These are phyloP conservation scores for Drechslerella stenobrocha DNA, from an alignment of 2,329 filamentous ascomycete genomes.

Conservation along the genomic window DNA sequence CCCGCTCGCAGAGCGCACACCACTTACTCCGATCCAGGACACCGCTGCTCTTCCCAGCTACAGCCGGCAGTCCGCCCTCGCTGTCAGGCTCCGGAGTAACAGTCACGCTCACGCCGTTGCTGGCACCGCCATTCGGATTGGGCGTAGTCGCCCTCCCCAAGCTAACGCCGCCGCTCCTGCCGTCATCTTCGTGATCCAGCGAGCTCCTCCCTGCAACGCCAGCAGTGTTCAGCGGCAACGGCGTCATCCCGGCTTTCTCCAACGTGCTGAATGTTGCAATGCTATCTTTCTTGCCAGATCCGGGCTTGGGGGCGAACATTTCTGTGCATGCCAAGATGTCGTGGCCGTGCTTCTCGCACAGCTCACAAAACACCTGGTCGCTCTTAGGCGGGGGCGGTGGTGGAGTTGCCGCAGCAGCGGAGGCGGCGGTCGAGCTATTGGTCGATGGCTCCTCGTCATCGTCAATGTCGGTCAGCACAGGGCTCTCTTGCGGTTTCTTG, in stretches of 20 bases:
- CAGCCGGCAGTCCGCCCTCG: conserved; percentile 65
- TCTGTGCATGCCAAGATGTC: conserved; percentile 93
- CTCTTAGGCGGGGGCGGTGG: conserved; percentile 53
- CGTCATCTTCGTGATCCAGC: conserved; percentile 36
- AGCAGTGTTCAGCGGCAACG: conserved; percentile 35
- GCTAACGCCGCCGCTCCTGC: conserved; percentile 30
- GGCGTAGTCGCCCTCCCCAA: conserved; percentile 28
- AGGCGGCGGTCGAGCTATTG: conserved; percentile 13
- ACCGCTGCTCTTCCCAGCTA: conserved; percentile 77
- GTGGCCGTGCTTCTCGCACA: conserved; percentile 88
- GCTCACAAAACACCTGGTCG: conserved; percentile 71
- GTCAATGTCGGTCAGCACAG: conserved; percentile 40
- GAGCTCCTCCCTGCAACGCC: conserved; percentile 37
- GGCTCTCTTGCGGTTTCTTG: conserved; percentile 15
- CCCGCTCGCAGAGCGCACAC: conserved; percentile 94
- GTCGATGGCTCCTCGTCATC: conserved; percentile 31
- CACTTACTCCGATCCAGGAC: conserved; percentile 83
- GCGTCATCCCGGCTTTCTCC: conserved; percentile 43
- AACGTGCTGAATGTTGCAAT: conserved; percentile 42
- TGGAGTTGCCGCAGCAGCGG: conserved; percentile 32
- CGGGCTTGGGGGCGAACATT: conserved; percentile 66
- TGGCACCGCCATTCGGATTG: conserved; percentile 35
- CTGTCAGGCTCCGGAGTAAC: conserved; percentile 58
- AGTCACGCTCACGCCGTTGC: conserved; percentile 53
- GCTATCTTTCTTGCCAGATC: conserved; percentile 44